Evolutionary conservation across 257 asterid species (phyloP).

Genomic region (Penstemon barbatus): DNA sequence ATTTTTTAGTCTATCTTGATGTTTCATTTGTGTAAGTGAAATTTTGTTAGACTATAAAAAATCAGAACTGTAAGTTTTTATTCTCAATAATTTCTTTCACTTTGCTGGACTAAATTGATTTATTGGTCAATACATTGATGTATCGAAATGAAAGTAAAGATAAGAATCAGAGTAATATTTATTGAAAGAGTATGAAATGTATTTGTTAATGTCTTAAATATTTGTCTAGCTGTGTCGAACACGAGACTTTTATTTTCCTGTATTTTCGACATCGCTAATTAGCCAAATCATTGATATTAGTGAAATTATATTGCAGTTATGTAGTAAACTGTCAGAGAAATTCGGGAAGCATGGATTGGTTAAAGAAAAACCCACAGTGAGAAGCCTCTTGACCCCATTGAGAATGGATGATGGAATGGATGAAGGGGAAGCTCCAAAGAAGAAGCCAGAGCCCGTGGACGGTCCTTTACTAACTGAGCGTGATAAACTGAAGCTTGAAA

Average conservation of each 20-base stretch:
- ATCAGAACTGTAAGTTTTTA: not conserved
- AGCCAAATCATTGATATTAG: conserved; percentile 6
- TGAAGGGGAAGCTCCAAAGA: conserved; percentile 78
- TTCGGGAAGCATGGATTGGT: conserved; percentile 90
- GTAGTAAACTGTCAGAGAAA: conserved; percentile 76
- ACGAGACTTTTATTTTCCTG: not conserved
- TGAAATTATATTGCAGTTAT: conserved; percentile 48
- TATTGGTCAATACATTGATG: not conserved
- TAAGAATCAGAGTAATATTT: not conserved
- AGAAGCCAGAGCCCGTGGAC: conserved; percentile 92
- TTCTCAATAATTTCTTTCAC: not conserved
- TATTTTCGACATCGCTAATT: not conserved
- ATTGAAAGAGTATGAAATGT: not conserved
- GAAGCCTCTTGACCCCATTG: conserved; percentile 87
- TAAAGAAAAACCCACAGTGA: conserved; percentile 83
- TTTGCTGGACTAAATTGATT: not conserved
- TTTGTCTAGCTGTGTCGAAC: not conserved
- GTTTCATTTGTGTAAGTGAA: conserved; percentile 12
- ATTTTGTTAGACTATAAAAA: not conserved
- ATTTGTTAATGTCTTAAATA: not conserved
- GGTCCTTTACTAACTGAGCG: conserved; percentile 97
- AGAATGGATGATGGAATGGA: conserved; percentile 99
- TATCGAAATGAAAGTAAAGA: not conserved
- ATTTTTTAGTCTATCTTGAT: not conserved
- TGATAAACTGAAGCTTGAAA: conserved; percentile 87